Base-by-base conservation (phyloP, 2,329 filamentous ascomycete species). In the Fusarium hostae region DNA sequence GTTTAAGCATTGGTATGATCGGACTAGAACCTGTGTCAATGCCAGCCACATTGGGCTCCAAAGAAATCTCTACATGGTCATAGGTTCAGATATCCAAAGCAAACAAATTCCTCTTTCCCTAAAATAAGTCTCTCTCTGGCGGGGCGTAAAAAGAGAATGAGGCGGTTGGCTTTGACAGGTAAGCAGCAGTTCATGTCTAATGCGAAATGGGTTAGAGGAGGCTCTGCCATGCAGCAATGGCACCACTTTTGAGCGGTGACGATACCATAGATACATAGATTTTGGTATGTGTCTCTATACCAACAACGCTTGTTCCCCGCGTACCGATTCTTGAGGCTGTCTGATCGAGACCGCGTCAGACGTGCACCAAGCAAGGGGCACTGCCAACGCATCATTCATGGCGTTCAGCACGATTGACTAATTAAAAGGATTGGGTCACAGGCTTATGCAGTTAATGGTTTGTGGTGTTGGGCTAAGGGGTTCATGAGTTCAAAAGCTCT, bases 131-230 rank as follows among this genome's bases (percentile, higher is more conserved):
- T 41, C 57, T 35, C 11, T 58, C 48, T 59, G 48, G 26, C 40
- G 41, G 63, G 68, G 68, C 68, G 68, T 59, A 20, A 28, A 59
- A 34, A 39, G 37, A 68, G 58, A 71, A 50, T 64, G 63, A 71
- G 68, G 63, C 63, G 63, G 58, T 26, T 44, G 13, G 22, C 34
- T 45, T 34, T 56, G 44, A 56, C 45, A 50, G 68, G 68, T 60
- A 13, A 57, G 32, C 30, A 55, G 45, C 30, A n/a, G 41, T 59
- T 64, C 58, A 45, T 54, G 59, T 60, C 68, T 72, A 71, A 59
- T 28, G 58, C 63, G 7, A 68, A 71, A 68, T 24, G 48, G 68
- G 64, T 69, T 71, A 71, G 68, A 70, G 58, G 63, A 56, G 63
- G 63, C 68, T 68, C 68, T 68, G 48, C 43, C 47, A 71, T 59